Conservation (phyloP, 2,329 filamentous ascomycete species). For the Penicillium sp. region DNA sequence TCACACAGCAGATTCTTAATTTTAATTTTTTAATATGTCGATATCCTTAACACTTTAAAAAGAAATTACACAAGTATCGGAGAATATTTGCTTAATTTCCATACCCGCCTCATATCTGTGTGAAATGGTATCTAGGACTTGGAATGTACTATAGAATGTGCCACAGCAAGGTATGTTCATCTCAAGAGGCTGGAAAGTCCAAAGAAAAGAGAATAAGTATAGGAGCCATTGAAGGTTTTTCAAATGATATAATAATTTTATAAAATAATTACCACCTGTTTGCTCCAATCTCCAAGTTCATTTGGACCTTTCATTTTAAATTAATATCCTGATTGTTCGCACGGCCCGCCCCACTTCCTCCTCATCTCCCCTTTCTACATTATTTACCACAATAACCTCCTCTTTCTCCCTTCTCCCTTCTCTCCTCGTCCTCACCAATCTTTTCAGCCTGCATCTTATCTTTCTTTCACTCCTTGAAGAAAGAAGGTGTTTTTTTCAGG, state of each 20-base stretch:
- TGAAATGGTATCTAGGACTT: slow-evolving; percentile 4
- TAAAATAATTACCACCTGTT: not conserved
- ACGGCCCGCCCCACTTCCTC: slow-evolving; percentile 14
- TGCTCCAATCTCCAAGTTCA: not conserved
- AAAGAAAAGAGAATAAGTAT: slow-evolving; percentile 20
- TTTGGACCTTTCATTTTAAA: slow-evolving; percentile 1
- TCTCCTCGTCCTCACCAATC: slow-evolving; percentile 15
- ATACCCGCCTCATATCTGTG: slow-evolving; percentile 16
- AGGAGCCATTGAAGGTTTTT: not conserved
- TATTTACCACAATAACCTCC: slow-evolving; percentile 8
- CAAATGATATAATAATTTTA: not conserved
- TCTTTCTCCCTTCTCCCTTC: slow-evolving; percentile 3
- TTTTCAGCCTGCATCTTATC: slow-evolving; percentile 21
- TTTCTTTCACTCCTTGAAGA: slow-evolving; percentile 33
- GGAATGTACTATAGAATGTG: slow-evolving; percentile 26
- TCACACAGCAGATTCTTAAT: not conserved
- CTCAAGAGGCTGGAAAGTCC: slow-evolving; percentile 19
- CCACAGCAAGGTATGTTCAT: slow-evolving; percentile 19
- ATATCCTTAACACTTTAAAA: not conserved
- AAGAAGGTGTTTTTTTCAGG: slow-evolving; percentile 27
- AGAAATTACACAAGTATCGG: not conserved
- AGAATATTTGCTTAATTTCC: not conserved
- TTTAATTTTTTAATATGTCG: not conserved
- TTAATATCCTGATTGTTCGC: slow-evolving; percentile 13
- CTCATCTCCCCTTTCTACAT: slow-evolving; percentile 17